A percentile compares a stretch with the other conserved stretches of the same genome.
These are phyloP conservation scores for Penicillium cataractarum DNA, from an alignment of 495 filamentous ascomycete genomes.

Conservation along the genomic window DNA sequence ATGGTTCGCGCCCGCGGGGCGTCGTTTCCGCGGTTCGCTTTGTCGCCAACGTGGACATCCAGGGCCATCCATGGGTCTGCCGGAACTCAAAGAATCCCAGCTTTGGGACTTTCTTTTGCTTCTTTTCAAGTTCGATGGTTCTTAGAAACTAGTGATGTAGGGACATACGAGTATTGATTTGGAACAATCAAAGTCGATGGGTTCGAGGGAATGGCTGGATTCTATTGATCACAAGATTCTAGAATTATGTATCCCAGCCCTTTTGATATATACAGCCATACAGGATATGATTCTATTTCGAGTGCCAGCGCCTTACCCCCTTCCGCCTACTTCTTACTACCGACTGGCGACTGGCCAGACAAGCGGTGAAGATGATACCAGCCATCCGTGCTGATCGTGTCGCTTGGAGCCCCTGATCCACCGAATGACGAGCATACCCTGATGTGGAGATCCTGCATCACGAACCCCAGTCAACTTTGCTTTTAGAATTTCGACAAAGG, in stretches of 20 bases:
- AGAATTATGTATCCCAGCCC: neutral
- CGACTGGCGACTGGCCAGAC: conserved; percentile 19
- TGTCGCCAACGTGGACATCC: neutral
- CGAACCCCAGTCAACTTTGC: conserved; percentile 22
- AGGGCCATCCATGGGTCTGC: conserved; percentile 3
- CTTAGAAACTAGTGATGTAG: neutral
- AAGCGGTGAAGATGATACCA: conserved; percentile 36
- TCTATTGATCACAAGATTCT: neutral
- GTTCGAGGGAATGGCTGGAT: neutral
- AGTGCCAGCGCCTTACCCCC: neutral
- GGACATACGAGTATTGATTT: neutral
- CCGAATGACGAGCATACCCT: conserved; percentile 36
- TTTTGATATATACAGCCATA: neutral
- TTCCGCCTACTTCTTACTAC: neutral
- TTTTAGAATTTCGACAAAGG: conserved; percentile 2
- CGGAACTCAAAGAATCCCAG: neutral
- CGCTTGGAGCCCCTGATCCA: conserved; percentile 35
- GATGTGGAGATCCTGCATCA: conserved; percentile 30
- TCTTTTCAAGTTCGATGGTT: neutral
- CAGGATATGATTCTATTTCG: neutral
- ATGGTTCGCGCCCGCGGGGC: conserved; percentile 1
- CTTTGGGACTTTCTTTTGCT: neutral
- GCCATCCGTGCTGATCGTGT: conserved; percentile 28
- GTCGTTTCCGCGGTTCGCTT: conserved; percentile 4
- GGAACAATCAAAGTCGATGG: neutral